phyloP scores from a whole-genome alignment of 2,329 filamentous ascomycete species.

The Pseudogymnoascus sp. region DNA sequence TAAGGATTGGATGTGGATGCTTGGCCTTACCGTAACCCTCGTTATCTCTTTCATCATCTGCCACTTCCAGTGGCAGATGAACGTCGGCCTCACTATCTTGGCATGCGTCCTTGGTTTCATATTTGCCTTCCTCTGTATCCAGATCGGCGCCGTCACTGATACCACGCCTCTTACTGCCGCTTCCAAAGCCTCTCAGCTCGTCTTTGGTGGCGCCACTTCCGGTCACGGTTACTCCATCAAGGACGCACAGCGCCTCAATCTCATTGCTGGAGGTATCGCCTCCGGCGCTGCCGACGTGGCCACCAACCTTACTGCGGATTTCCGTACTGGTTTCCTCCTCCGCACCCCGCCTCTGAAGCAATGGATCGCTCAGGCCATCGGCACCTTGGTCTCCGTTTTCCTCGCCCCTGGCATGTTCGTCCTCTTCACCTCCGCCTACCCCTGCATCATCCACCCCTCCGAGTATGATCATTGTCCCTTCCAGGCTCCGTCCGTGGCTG shows the following conservation, averaged over 20 bases:
- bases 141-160: conserved; percentile 51
- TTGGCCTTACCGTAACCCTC: conserved; percentile 40
- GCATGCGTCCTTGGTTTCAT: conserved; percentile 49
- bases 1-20: conserved; percentile 43
- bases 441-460: conserved; percentile 49
- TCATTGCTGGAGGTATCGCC: conserved; percentile 52
- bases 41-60: conserved; percentile 42
- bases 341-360: conserved; percentile 56
- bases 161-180: conserved; percentile 57
- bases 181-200: conserved; percentile 59
- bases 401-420: conserved; percentile 59
- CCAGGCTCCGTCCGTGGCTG: conserved; percentile 51
- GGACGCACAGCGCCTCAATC: conserved; percentile 54
- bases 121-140: conserved; percentile 53
- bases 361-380: conserved; percentile 56
- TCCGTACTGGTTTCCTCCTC: conserved; percentile 60
- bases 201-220: conserved; percentile 56
- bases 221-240: conserved; percentile 40
- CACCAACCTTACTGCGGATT: conserved; percentile 49
- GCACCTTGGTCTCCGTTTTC: conserved; percentile 56
- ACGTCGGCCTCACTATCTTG: conserved; percentile 47
- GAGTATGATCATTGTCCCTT: conserved; percentile 46
- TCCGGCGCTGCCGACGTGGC: conserved; percentile 47
- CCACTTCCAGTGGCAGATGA: conserved; percentile 45
- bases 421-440: conserved; percentile 59